Evolutionary conservation across 371 early-diverging fungal genomes (phyloP), one percentile per base, ranked within the genome.

Genomic region (Capniomyces stellatus): DNA sequence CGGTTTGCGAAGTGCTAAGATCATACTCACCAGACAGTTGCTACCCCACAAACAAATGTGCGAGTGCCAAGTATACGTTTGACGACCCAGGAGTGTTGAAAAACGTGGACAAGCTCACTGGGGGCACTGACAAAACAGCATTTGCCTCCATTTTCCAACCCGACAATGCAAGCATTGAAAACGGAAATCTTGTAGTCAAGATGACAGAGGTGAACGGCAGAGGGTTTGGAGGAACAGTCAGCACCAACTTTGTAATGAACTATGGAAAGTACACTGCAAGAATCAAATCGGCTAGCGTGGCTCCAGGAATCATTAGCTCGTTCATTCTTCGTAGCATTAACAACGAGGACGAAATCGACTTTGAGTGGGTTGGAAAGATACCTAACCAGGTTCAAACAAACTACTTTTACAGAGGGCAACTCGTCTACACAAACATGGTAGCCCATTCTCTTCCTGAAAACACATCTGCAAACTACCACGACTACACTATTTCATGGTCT

Each of bases 281-380:
- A n/a, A n/a, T n/a, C n/a, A n/a, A n/a, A n/a, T n/a, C n/a, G n/a
- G n/a, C n/a, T n/a, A n/a, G n/a, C n/a, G n/a, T n/a, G n/a, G n/a
- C n/a, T n/a, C n/a, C 62, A 25, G 82, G 82, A 25, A 71, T 76
- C 8, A 77, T 83, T 24, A 76, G 80, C 30, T 72, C 82, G 8
- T 75, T 82, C 58, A 81, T 83, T 46, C 71, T 78, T 55, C 61
- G 67, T 54, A 64, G 70, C 53, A 52, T 58, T 48, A 41, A 55
- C 43, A 51, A 66, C 44, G 75, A 75, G 10, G 82, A 83, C 50
- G 83, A 83, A 56, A 79, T 84, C 42, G 83, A 83, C 54, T 81
- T 77, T 58, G 81, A 83, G 66, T 71, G 70, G 51, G 78, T 79
- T 8, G 81, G 83, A 8, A 42, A 52, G 4, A 64, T 73, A 46